phyloP scores from a whole-genome alignment of 805 yeast genomes.

The Candida nonsorbophila region DNA sequence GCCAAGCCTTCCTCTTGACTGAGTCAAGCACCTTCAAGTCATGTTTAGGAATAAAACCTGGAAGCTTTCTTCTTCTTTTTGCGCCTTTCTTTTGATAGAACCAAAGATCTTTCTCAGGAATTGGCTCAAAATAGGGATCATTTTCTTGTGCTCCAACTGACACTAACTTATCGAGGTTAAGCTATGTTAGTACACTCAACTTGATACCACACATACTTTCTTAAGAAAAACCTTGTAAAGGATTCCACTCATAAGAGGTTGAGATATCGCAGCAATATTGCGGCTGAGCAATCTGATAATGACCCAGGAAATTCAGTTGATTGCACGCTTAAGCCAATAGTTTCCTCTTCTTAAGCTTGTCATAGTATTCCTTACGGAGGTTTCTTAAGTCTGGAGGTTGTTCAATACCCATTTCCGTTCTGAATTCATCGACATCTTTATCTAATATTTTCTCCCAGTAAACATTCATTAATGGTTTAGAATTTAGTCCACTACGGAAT shows the following conservation, averaged over 20 bases:
- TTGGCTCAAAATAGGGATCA: constrained; percentile 38
- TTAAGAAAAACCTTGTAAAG: constrained; percentile 30
- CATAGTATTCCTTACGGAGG: constrained; percentile 44
- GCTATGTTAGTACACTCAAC: constrained; percentile 9
- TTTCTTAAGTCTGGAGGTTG: constrained; percentile 70
- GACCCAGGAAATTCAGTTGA: not conserved
- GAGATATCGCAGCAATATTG: not conserved
- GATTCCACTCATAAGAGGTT: constrained; percentile 10
- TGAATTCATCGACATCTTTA: constrained; percentile 64
- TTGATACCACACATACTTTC: constrained; percentile 22
- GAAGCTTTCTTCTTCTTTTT: constrained; percentile 31
- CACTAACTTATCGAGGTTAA: constrained; percentile 15
- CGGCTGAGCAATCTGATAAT: constrained; percentile 2
- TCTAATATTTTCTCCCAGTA: constrained; percentile 87
- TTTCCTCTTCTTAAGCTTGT: constrained; percentile 20
- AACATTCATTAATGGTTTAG: constrained; percentile 77
- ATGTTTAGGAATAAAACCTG: constrained; percentile 25
- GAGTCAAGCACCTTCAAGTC: constrained; percentile 30
- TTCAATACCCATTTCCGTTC: constrained; percentile 66
- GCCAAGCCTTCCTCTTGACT: constrained; percentile 31
- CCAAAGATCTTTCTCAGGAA: constrained; percentile 35
- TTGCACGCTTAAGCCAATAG: not conserved
- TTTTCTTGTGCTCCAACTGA: constrained; percentile 18
- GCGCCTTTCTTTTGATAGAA: constrained; percentile 39
- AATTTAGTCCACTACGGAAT: constrained; percentile 59